These are phyloP conservation scores for Taiozyma sp. DNA, from an alignment of 1,139 yeast genomes.

Conservation along the genomic window DNA sequence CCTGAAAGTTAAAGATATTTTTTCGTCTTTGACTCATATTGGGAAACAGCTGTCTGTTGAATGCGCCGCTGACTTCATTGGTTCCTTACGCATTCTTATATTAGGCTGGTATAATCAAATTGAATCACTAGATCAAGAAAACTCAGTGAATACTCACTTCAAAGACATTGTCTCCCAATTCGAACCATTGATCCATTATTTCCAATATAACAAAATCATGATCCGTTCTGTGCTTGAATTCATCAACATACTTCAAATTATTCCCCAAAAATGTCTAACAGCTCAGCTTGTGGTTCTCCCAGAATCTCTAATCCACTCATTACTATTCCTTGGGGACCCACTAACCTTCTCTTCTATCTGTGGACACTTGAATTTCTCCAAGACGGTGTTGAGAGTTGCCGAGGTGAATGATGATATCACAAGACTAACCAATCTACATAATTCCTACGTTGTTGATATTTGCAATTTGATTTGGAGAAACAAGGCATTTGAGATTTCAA, in stretches of 20 bases:
- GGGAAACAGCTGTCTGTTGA: background rate
- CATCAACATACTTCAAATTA: conserved; percentile 21
- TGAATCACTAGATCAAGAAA: background rate
- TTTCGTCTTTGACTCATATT: background rate
- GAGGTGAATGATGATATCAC: conserved; percentile 23
- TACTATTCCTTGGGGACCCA: conserved; percentile 39
- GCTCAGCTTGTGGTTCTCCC: conserved; percentile 33
- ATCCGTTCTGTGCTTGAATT: conserved; percentile 18
- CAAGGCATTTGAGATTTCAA: conserved; percentile 30
- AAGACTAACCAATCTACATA: conserved; percentile 37
- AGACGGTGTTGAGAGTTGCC: conserved; percentile 27
- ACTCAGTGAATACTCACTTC: background rate
- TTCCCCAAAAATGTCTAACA: conserved; percentile 22
- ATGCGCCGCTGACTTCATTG: conserved; percentile 4
- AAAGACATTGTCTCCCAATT: background rate
- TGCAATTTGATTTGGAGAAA: conserved; percentile 65
- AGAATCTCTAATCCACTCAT: conserved; percentile 33
- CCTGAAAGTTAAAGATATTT: background rate
- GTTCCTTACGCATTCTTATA: conserved; percentile 1
- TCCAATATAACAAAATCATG: conserved; percentile 15
- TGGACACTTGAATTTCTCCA: conserved; percentile 43
- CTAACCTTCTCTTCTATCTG: conserved; percentile 43
- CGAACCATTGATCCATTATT: background rate
- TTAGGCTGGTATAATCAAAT: background rate
- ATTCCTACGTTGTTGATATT: conserved; percentile 53